These are phyloP conservation scores for Neofusicoccum umdonicola DNA, from an alignment of 2,329 filamentous ascomycete species.

Conservation along the genomic window DNA sequence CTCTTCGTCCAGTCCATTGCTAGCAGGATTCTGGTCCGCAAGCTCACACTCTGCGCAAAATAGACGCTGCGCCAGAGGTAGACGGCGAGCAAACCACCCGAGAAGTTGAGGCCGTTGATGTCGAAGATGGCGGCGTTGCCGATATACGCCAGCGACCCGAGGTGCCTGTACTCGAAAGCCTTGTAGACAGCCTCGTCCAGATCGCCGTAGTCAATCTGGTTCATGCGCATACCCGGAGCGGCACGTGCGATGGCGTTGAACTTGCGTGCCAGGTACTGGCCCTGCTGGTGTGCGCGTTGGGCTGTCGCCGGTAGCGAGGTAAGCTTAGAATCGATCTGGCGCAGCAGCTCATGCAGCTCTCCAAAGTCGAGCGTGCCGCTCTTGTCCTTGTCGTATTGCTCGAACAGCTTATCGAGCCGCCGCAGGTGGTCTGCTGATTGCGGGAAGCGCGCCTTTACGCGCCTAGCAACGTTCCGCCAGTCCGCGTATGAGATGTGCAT, in stretches of 20 bases:
- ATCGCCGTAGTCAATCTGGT: conserved; percentile 84
- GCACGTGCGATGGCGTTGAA: conserved; percentile 86
- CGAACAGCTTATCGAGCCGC: conserved; percentile 86
- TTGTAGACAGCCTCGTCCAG: conserved; percentile 90
- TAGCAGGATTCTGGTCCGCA: conserved; percentile 81
- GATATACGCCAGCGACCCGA: conserved; percentile 90
- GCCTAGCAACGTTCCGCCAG: conserved; percentile 80
- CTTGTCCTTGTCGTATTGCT: conserved; percentile 88
- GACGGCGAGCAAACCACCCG: conserved; percentile 84
- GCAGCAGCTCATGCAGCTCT: conserved; percentile 82
- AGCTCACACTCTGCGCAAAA: conserved; percentile 94
- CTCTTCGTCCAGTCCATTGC: conserved; percentile 99
- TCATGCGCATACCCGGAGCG: conserved; percentile 70
- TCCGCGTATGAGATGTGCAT: conserved; percentile 82
- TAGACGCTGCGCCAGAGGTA: conserved; percentile 97
- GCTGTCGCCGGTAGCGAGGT: conserved; percentile 93
- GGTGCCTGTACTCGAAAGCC: conserved; percentile 89
- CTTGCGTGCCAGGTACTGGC: conserved; percentile 86
- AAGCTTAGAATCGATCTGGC: conserved; percentile 91
- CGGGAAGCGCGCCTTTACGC: conserved; percentile 85
- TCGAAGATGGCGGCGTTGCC: conserved; percentile 97
- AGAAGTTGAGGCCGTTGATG: conserved; percentile 72
- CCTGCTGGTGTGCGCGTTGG: conserved; percentile 94
- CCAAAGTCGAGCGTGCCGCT: conserved; percentile 91
- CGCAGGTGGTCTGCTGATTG: conserved; percentile 85